Conservation (phyloP, 108 stramenopile genomes). For the Cyclotella choctawhatcheeana region DNA sequence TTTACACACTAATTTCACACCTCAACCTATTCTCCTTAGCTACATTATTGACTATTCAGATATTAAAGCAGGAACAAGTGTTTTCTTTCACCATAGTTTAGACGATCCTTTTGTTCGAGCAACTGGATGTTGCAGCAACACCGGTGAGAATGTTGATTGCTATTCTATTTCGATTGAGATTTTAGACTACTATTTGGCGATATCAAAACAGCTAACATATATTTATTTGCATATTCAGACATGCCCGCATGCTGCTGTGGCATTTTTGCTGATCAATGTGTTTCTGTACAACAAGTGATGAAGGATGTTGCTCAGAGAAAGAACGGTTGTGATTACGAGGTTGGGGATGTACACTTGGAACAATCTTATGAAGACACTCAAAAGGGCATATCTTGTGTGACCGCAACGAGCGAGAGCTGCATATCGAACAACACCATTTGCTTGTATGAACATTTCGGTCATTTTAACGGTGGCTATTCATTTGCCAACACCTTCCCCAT, state of each 20-base stretch:
- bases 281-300: constrained; percentile 26
- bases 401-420: constrained; percentile 22
- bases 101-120: constrained; percentile 53
- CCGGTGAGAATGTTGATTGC: no score
- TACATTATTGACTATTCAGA: constrained; percentile 14
- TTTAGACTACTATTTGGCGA: no score
- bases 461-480: constrained; percentile 54
- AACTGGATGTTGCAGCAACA: constrained; percentile 59
- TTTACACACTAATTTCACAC: no score
- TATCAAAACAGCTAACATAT: no score
- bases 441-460: constrained; percentile 43
- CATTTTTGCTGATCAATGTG: constrained; percentile 51
- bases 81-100: constrained; percentile 59
- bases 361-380: constrained; percentile 10
- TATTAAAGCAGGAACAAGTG: constrained; percentile 25
- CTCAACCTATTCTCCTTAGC: no score
- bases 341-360: constrained; percentile 3
- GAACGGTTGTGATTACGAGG: constrained; percentile 31
- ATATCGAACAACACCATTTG: constrained; percentile 54
- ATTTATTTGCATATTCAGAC: no score
- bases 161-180: no score
- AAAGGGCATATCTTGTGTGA: constrained; percentile 18
- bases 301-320: constrained; percentile 31
- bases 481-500: constrained; percentile 55
- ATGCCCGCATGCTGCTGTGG: constrained; percentile 62